Base-by-base conservation (phyloP, 2,329 filamentous ascomycete genomes). In the Pseudocercospora eumusae region DNA sequence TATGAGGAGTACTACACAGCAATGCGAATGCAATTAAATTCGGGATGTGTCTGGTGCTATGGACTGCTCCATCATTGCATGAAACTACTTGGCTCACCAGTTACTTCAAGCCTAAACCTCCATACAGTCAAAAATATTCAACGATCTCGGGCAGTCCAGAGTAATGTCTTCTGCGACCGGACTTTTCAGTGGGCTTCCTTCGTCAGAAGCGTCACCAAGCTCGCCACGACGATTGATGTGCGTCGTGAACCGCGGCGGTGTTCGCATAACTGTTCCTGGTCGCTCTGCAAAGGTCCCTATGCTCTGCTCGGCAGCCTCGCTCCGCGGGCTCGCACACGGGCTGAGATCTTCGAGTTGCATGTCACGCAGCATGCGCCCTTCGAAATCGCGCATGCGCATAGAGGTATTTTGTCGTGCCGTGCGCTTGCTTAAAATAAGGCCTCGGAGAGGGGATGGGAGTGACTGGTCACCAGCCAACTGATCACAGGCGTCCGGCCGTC, bases 401-500 rank as follows among this genome's bases (percentile, higher is more conserved):
- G 40, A 45, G 3, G 42, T 20, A 1, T 53, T 53, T 23, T 20
- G 4, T 20, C n/a, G 27, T 21, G 13, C 25, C 21, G 23, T 25
- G 5, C 10, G n/a, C 9, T 36, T 54, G n/a, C 10, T 59, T 27
- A n/a, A n/a, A 3, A 64, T 59, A 6, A 63, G 28, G 6, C 45
- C 44, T 49, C 57, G 63, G 42, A 56, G 13, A 5, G 63, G 61
- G n/a, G 61, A 63, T 9, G 58, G 61, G 6, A 66, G 45, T 25
- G 45, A 36, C 21, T 53, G 44, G 15, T 18, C 50, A 27, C 28
- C 28, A 8, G 47, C 45, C 18, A 44, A 33, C n/a, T 21, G 56
- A 21, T 47, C 36, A 44, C 70, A 71, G 2, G 18, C 31, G 13
- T 69, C 67, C 18, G 70, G 67, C 10, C 59, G 60, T 5, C 70